A percentile compares a stretch with the other conserved stretches of the same genome.
Conservation (phyloP, 2,329 filamentous ascomycete genomes). For the Neonectria punicea region DNA sequence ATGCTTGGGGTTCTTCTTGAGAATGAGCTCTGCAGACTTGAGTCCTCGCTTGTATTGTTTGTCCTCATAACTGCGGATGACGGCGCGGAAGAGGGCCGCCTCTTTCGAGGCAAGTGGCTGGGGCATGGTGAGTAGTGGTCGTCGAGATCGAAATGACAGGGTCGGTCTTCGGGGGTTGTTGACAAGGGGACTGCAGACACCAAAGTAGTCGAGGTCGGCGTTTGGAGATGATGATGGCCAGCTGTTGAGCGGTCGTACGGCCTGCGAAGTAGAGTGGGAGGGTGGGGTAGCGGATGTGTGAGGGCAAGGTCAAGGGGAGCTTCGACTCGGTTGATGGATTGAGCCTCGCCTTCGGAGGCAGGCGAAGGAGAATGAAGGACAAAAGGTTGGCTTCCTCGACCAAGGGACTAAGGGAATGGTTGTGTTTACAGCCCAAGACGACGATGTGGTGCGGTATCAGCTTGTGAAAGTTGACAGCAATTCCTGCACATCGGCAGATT, state of each 20-base stretch:
- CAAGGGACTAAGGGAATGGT: slow-evolving; percentile 23
- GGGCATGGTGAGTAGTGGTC: slow-evolving; percentile 64
- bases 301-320: slow-evolving; percentile 14
- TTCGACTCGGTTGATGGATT: slow-evolving; percentile 19
- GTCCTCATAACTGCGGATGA: slow-evolving; percentile 96
- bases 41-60: slow-evolving; percentile 97
- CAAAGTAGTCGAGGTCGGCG: slow-evolving; percentile 18
- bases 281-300: slow-evolving; percentile 27
- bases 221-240: slow-evolving; percentile 31
- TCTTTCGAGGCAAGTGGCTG: slow-evolving; percentile 87
- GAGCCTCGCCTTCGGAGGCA: slow-evolving; percentile 23
- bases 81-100: slow-evolving; percentile 90
- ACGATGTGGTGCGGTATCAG: slow-evolving; percentile 6
- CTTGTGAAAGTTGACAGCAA: slow-evolving; percentile 40
- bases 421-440: slow-evolving; percentile 30
- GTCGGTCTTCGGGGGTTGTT: not conserved
- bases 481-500: slow-evolving; percentile 45
- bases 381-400: slow-evolving; percentile 41
- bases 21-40: slow-evolving; percentile 95
- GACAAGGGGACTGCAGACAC: slow-evolving; percentile 2
- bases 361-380: slow-evolving; percentile 29
- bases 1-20: slow-evolving; percentile 94
- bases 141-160: not conserved
- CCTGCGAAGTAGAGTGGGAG: slow-evolving; percentile 28
- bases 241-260: slow-evolving; percentile 22